These are phyloP conservation scores for Sporothrix brunneoviolacea DNA, from an alignment of 2,329 filamentous ascomycete genomes.

Conservation along the genomic window DNA sequence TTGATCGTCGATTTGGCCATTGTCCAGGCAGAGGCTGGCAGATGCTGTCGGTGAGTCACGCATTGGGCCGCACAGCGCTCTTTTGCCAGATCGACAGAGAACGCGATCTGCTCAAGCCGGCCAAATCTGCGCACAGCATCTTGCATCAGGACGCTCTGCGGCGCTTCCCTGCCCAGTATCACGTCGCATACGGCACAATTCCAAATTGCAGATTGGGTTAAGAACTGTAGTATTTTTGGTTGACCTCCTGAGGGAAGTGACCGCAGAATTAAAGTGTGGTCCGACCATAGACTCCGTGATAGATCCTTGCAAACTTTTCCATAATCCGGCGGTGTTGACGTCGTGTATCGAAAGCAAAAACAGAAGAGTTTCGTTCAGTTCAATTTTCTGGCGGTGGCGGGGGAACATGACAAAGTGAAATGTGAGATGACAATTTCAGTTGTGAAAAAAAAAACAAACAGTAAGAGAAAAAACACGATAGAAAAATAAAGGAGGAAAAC, in stretches of 20 bases:
- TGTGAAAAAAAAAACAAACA: neutral
- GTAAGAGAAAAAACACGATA: neutral
- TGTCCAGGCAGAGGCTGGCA: too few species aligned
- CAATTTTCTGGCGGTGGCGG: slow-evolving; percentile 4
- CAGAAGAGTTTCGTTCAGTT: slow-evolving; percentile 8
- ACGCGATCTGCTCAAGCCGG: too few species aligned
- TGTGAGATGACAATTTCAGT: slow-evolving; percentile 5
- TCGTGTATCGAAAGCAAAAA: slow-evolving; percentile 7
- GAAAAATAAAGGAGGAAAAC: slow-evolving; percentile 6
- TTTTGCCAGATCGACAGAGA: too few species aligned
- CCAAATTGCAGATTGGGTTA: neutral
- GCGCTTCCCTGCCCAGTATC: too few species aligned
- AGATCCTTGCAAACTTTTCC: slow-evolving; percentile 18
- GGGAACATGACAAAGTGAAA: slow-evolving; percentile 15
- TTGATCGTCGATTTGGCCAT: too few species aligned
- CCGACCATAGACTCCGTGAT: slow-evolving; percentile 18
- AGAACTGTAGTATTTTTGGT: slow-evolving; percentile 6
- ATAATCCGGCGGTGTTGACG: slow-evolving; percentile 13
- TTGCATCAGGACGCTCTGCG: too few species aligned
- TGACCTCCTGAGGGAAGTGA: slow-evolving; percentile 5
- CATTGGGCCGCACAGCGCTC: too few species aligned
- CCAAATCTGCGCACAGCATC: too few species aligned
- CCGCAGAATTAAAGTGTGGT: slow-evolving; percentile 9
- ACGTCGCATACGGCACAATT: neutral
- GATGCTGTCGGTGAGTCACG: too few species aligned